A percentile compares a stretch with the other conserved stretches of the same genome.
Conservation (phyloP, 306 rosid species). For the Casuarina equisetifolia region DNA sequence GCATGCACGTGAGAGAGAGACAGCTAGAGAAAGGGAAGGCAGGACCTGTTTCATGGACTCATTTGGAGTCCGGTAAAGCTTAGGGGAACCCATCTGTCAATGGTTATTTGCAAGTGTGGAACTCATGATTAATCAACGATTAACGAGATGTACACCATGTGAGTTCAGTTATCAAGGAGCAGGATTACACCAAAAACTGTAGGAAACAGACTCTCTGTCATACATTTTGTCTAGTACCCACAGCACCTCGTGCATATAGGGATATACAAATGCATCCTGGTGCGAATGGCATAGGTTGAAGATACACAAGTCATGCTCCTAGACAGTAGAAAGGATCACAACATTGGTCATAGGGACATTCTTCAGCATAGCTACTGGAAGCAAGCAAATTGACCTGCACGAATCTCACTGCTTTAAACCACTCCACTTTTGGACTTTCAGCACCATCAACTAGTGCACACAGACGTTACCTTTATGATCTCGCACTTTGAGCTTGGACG, state of each 20-base stretch:
- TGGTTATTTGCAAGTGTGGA: not conserved
- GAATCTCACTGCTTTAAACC: slow-evolving; percentile 1
- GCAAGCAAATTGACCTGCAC: slow-evolving; percentile 72
- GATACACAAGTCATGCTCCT: slow-evolving; percentile 57
- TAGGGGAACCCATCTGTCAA: not conserved
- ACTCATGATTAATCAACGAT: not conserved
- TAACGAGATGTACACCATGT: not conserved
- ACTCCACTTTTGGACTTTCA: not conserved
- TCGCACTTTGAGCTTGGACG: slow-evolving; percentile 73
- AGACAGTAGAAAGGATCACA: slow-evolving; percentile 39
- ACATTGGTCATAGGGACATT: slow-evolving; percentile 32
- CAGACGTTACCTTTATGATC: slow-evolving; percentile 61
- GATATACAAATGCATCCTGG: not conserved
- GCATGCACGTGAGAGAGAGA: not conserved
- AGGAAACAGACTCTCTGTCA: not conserved
- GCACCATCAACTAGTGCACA: slow-evolving; percentile 13
- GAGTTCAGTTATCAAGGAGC: not conserved
- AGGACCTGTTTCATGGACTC: not conserved
- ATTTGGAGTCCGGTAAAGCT: not conserved
- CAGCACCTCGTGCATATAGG: not conserved
- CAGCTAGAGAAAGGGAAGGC: not conserved
- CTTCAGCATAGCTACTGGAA: slow-evolving; percentile 43
- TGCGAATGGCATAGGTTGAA: not conserved
- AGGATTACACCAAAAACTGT: not conserved
- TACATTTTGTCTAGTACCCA: not conserved